Conservation (phyloP, 108 stramenopile species). For the Bacterosira constricta region DNA sequence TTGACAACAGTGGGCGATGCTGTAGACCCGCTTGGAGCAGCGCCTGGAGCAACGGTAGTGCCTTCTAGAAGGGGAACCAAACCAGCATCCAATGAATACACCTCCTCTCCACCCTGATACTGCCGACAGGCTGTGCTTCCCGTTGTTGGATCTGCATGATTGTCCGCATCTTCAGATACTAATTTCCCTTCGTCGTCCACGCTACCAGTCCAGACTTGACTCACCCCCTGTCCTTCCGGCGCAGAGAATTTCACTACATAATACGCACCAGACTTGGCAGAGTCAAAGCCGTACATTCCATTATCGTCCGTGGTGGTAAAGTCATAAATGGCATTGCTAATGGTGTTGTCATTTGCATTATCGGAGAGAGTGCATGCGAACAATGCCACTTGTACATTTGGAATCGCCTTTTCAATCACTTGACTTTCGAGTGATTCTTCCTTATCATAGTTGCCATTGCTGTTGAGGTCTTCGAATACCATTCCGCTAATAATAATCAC, state of each 20-base stretch:
- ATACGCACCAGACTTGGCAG: slow-evolving; percentile 23
- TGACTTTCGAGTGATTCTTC: too few species aligned
- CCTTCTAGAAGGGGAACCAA: slow-evolving; percentile 19
- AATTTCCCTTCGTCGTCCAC: slow-evolving; percentile 28
- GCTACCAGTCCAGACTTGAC: slow-evolving; percentile 15
- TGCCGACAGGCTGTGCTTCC: slow-evolving; percentile 15
- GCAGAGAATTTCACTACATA: slow-evolving; percentile 19
- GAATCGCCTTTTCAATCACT: slow-evolving; percentile 24
- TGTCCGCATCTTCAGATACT: slow-evolving; percentile 31
- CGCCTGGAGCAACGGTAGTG: background rate
- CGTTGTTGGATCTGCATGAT: slow-evolving; percentile 33
- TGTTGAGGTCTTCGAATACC: slow-evolving; percentile 19
- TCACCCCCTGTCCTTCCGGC: slow-evolving; percentile 4
- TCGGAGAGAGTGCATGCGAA: too few species aligned
- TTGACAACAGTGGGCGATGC: too few species aligned
- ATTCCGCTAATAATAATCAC: slow-evolving; percentile 9
- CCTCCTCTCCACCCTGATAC: slow-evolving; percentile 17
- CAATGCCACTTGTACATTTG: slow-evolving; percentile 31
- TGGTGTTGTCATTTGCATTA: slow-evolving; percentile 22
- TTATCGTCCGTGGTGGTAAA: slow-evolving; percentile 44
- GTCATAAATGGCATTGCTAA: background rate
- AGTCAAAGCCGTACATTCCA: slow-evolving; percentile 46
- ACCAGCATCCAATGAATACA: slow-evolving; percentile 32
- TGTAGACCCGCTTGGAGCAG: too few species aligned
- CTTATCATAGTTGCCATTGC: slow-evolving; percentile 18